Evolutionary conservation across 768 basidiomycete genomes (phyloP).

Genomic region (Candolleomyces aberdarensis): DNA sequence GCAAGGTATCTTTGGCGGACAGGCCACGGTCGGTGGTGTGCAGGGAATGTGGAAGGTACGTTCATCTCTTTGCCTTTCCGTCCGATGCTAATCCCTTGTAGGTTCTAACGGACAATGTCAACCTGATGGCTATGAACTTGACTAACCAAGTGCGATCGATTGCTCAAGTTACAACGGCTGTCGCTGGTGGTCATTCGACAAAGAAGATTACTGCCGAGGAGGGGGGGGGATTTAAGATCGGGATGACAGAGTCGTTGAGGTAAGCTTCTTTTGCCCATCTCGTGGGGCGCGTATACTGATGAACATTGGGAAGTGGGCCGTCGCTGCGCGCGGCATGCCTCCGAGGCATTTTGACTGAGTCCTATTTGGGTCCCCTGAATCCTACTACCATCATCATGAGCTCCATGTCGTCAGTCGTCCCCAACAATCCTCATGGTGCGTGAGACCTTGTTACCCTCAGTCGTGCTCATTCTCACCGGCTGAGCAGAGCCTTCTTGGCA

Average conservation of each 20-base stretch:
- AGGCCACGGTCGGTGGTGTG: constrained; percentile 88
- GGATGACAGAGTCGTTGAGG: constrained; percentile 75
- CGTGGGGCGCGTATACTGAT: neutral
- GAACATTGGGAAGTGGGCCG: no score
- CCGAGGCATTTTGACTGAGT: no score
- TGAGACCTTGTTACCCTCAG: no score
- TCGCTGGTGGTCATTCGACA: constrained; percentile 88
- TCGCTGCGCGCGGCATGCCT: no score
- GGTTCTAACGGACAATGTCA: constrained; percentile 77
- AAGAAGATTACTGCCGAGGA: constrained; percentile 93
- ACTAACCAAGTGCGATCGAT: constrained; percentile 86
- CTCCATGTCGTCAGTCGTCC: no score
- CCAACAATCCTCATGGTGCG: no score
- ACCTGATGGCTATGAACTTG: constrained; percentile 86
- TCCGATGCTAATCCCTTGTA: constrained; percentile 11
- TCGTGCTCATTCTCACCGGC: no score
- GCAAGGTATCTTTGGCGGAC: constrained; percentile 91
- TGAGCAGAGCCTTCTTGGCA: no score
- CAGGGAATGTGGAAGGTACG: constrained; percentile 91
- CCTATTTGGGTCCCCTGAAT: no score
- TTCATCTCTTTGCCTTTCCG: neutral
- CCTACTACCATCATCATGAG: no score
- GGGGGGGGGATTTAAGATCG: constrained; percentile 92
- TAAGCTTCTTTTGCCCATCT: neutral
- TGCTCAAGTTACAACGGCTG: constrained; percentile 92